Evolutionary conservation across 1,284 basidiomycete species (phyloP).

Genomic region (Trametes sp.): DNA sequence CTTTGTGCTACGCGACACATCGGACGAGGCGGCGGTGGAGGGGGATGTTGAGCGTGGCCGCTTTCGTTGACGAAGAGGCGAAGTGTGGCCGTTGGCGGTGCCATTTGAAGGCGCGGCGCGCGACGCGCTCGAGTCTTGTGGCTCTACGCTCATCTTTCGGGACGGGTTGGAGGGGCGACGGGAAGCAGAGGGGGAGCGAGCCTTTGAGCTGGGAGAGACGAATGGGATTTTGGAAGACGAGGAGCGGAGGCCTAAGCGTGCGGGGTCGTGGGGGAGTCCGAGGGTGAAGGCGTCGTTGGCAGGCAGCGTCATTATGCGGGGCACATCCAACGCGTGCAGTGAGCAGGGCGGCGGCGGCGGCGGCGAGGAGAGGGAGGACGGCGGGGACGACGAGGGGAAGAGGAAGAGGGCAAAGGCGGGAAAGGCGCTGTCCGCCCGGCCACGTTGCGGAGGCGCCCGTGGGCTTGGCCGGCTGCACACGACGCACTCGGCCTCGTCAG

Average conservation of each 20-base stretch:
- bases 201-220: conserved; percentile 32
- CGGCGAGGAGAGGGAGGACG: conserved; percentile 9
- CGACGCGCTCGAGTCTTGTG: conserved; percentile 9
- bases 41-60: conserved; percentile 20
- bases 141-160: conserved; percentile 28
- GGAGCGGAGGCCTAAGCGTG: conserved; percentile 48
- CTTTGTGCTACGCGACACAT: conserved; percentile 20
- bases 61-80: conserved; percentile 29
- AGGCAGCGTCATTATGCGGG: conserved; percentile 51
- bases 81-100: conserved; percentile 13
- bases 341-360: conserved; percentile 1
- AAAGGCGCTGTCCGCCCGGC: not conserved
- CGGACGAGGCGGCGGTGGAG: conserved; percentile 15
- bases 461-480: not conserved
- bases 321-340: not conserved
- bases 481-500: not conserved
- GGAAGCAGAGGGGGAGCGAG: conserved; percentile 29
- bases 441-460: conserved; percentile 16
- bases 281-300: conserved; percentile 62
- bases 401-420: not conserved
- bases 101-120: conserved; percentile 20
- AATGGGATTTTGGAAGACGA: conserved; percentile 55
- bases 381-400: conserved; percentile 1
- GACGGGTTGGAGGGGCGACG: conserved; percentile 17
- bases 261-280: conserved; percentile 51